Evolutionary conservation across 2,329 filamentous ascomycete genomes (phyloP).

Genomic region (Ceratocystis smalleyi): DNA sequence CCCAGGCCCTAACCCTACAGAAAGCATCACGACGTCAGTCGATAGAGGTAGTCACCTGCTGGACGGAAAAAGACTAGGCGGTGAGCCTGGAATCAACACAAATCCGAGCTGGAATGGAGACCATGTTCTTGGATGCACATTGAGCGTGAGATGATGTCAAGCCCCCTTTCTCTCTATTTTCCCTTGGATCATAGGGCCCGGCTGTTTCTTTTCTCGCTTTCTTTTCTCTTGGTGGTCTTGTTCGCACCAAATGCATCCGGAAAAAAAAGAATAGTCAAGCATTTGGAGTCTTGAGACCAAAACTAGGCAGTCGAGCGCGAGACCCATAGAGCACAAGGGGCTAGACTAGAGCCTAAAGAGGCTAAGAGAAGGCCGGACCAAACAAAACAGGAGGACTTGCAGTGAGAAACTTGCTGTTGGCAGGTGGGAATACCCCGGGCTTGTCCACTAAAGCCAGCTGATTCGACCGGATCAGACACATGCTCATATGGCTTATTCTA

Average conservation of each 20-base stretch:
- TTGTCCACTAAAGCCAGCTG: neutral
- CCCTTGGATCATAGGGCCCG: neutral
- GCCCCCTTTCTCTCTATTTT: neutral
- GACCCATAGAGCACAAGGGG: neutral
- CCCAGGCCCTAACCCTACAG: neutral
- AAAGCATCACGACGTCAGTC: neutral
- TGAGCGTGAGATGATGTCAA: no score
- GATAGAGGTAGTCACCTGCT: neutral
- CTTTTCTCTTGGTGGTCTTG: neutral
- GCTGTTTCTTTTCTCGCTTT: neutral
- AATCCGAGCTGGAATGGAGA: neutral
- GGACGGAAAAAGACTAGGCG: neutral
- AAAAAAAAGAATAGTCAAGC: neutral
- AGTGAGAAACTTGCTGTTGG: neutral
- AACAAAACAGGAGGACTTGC: neutral
- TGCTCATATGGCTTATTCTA: neutral
- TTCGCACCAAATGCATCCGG: neutral
- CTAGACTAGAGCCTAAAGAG: neutral
- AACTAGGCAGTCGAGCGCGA: neutral
- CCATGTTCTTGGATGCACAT: no score
- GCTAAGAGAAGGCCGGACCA: neutral
- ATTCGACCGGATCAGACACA: neutral
- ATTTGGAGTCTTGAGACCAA: neutral
- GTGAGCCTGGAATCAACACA: neutral
- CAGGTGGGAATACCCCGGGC: neutral